phyloP scores from a whole-genome alignment of 495 filamentous ascomycete species.

The Durotheca rogersii region DNA sequence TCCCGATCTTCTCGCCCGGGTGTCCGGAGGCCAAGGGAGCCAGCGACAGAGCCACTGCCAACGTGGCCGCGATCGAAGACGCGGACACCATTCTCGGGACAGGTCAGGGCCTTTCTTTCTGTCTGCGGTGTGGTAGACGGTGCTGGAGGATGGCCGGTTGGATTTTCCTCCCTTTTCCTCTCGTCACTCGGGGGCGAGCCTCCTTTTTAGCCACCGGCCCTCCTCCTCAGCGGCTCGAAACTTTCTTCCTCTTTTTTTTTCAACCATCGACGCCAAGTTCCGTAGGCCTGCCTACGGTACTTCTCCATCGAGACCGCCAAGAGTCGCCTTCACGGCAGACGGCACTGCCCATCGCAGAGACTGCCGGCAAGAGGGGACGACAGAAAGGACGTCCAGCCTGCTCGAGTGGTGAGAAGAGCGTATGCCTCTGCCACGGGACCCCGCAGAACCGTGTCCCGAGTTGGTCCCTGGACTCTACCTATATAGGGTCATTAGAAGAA shows the following conservation, averaged over 20 bases:
- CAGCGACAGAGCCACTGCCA: constrained; percentile 27
- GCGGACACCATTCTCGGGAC: constrained; percentile 28
- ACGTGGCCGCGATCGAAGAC: constrained; percentile 20
- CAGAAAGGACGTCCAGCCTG: constrained; percentile 1
- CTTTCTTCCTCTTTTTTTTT: constrained; percentile 2
- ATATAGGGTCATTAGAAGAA: constrained; percentile 6
- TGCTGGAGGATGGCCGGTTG: constrained; percentile 5
- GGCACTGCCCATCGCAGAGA: constrained; percentile 5
- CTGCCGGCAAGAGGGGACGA: constrained; percentile 11
- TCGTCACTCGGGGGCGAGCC: neutral
- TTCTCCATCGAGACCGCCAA: constrained; percentile 31
- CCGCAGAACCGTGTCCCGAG: constrained; percentile 6
- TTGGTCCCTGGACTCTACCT: constrained; percentile 6
- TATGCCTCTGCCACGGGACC: constrained; percentile 11
- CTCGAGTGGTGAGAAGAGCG: neutral
- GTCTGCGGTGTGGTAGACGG: constrained; percentile 2
- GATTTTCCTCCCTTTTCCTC: neutral
- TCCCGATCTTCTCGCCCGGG: constrained; percentile 30
- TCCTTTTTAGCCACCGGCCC: constrained; percentile 21
- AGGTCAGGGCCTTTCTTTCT: constrained; percentile 8
- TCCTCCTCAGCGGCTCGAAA: neutral
- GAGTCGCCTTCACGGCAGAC: constrained; percentile 25
- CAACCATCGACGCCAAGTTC: constrained; percentile 5
- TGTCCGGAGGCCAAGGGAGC: constrained; percentile 25
- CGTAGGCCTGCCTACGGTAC: constrained; percentile 9